Evolutionary conservation across 2,329 filamentous ascomycete species (phyloP), one percentile per base, ranked within the genome.

Genomic region (Talaromyces islandicus): DNA sequence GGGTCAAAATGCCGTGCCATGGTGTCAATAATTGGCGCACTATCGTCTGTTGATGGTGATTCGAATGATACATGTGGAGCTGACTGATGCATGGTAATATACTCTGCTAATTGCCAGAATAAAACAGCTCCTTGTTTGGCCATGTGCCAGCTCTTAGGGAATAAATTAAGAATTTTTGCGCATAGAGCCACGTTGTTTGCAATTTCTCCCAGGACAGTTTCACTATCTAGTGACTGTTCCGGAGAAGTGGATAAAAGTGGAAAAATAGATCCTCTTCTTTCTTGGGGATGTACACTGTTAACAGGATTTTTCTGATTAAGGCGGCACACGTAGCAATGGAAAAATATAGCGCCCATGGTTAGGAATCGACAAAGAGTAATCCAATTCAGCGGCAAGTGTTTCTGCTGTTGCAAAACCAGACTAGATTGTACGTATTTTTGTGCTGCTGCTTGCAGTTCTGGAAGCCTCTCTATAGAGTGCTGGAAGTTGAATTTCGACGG

Each of bases 341-440:
- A 43, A n/a, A 64, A 63, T 3, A 53, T 41, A 4, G 61, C 63
- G 1, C 56, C 56, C 50, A 64, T 38, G 7, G 58, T 63, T 7
- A 64, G 29, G 27, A 64, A 59, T 50, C 78, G 72, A 58, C 71
- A 77, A 1, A 80, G 64, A 0, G 77, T 78, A 2, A 79, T 70
- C 21, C 73, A 72, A 60, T 80, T 80, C 5, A 80, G 66, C 0
- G 78, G 77, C 0, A 80, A 67, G 58, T 78, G 77, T 1, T 74
- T 72, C 58, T 80, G 77, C 57, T 78, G 73, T 30, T 77, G 71
- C 1, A 78, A 70, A 4, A 73, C 73, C 6, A 75, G 72, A 14
- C 72, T 78, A 5, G 74, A 72, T 59, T 80, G 76, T 1, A 80
- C 67, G 55, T 79, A 76, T 56, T 78, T 60, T 35, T 77, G 46